Conservation (phyloP, 1,284 basidiomycete genomes). For the Pholiota adiposa region DNA sequence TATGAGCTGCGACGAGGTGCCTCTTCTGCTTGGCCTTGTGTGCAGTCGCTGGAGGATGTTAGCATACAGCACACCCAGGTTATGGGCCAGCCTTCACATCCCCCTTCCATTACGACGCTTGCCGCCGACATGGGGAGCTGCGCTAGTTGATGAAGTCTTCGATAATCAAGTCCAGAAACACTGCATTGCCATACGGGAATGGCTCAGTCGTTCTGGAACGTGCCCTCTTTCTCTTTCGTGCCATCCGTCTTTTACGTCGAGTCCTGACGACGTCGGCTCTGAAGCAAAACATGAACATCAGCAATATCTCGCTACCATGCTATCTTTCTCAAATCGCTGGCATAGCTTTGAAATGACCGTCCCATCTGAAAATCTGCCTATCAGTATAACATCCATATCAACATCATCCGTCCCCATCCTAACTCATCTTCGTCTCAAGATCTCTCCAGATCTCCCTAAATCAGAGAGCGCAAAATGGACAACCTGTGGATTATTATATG, state of each 20-base stretch:
- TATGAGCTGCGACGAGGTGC: not conserved
- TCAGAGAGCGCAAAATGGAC: not conserved
- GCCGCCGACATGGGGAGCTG: not conserved
- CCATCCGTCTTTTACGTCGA: too few species aligned
- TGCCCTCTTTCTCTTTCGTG: not conserved
- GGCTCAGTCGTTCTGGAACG: not conserved
- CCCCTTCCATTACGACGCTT: not conserved
- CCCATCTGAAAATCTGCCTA: not conserved
- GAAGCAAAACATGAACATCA: not conserved
- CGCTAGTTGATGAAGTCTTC: not conserved
- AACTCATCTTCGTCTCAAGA: not conserved
- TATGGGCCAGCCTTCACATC: constrained; percentile 7
- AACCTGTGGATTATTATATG: not conserved
- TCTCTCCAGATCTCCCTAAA: not conserved
- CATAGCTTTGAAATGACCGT: not conserved
- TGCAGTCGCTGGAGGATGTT: not conserved
- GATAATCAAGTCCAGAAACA: not conserved
- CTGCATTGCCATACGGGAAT: not conserved
- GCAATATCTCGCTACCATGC: not conserved
- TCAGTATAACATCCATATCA: not conserved
- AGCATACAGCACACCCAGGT: not conserved
- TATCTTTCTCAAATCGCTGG: not conserved
- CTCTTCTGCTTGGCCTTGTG: not conserved
- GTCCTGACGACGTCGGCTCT: not conserved
- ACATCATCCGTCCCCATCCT: not conserved